These are phyloP conservation scores for Solanum etuberosum DNA, from an alignment of 257 asterid species.

Conservation along the genomic window DNA sequence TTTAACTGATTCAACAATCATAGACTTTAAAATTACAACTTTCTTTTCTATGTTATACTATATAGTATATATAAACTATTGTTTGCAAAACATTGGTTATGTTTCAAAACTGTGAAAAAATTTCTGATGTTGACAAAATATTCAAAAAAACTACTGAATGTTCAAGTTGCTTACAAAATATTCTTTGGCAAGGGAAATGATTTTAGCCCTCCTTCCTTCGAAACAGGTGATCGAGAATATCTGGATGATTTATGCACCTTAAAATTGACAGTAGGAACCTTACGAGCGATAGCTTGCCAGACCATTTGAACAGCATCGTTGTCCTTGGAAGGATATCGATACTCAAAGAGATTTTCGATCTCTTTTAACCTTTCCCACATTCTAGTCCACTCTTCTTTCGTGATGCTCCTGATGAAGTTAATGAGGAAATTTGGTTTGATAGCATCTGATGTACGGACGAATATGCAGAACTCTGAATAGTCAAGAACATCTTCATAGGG, in stretches of 20 bases:
- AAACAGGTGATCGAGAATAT: constrained; percentile 4
- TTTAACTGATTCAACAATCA: neutral
- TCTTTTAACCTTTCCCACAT: constrained; percentile 58
- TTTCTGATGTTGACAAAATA: neutral
- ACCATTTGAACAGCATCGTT: constrained; percentile 71
- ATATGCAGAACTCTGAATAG: constrained; percentile 55
- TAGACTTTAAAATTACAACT: neutral
- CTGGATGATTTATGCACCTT: constrained; percentile 28
- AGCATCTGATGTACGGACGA: constrained; percentile 48
- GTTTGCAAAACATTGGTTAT: neutral
- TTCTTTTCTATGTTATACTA: neutral
- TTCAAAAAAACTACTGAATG: neutral
- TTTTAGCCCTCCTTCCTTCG: constrained; percentile 13
- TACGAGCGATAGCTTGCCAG: constrained; percentile 58
- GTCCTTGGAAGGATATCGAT: constrained; percentile 42
- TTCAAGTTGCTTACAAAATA: constrained; percentile 22
- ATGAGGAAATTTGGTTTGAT: constrained; percentile 34
- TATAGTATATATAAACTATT: neutral
- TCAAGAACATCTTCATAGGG: constrained; percentile 65
- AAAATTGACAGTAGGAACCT: constrained; percentile 35
- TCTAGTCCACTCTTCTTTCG: constrained; percentile 48
- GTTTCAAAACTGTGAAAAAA: neutral
- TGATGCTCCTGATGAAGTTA: constrained; percentile 32
- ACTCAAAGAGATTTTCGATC: constrained; percentile 41
- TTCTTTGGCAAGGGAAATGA: constrained; percentile 40